Conservation (phyloP, 2,329 filamentous ascomycete genomes). For the Nemania bipapillata region DNA sequence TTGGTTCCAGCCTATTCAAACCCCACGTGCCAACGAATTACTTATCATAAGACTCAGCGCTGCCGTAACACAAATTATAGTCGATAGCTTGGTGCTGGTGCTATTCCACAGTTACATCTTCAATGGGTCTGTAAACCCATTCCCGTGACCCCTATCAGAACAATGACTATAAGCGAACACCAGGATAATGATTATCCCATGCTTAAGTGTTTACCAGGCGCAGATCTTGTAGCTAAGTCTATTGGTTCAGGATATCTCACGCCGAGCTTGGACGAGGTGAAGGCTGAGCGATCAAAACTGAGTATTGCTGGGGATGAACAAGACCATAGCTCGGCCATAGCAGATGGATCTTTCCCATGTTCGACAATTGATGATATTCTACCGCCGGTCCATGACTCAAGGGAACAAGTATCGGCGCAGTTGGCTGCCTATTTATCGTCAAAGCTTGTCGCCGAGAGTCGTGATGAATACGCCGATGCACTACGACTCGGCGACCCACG, state of each 20-base stretch:
- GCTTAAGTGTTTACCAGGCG: constrained; percentile 28
- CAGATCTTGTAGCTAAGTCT: constrained; percentile 23
- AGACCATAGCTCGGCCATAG: constrained; percentile 22
- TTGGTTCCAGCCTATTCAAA: neutral
- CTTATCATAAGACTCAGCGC: constrained; percentile 17
- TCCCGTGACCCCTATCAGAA: neutral
- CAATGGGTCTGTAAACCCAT: neutral
- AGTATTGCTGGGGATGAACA: constrained; percentile 22
- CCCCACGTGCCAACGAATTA: neutral
- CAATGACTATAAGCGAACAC: constrained; percentile 23
- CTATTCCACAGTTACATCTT: neutral
- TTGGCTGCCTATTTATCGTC: constrained; percentile 30
- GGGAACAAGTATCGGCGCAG: constrained; percentile 11
- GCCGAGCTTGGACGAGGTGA: constrained; percentile 30
- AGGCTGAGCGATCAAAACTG: constrained; percentile 20
- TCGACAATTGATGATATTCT: constrained; percentile 34
- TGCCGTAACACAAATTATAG: neutral
- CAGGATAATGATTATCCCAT: constrained; percentile 11
- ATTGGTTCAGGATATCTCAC: constrained; percentile 20
- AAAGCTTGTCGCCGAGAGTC: constrained; percentile 28
- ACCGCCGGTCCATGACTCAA: constrained; percentile 21
- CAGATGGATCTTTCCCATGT: constrained; percentile 30
- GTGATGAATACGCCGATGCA: constrained; percentile 31
- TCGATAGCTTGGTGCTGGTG: too few species aligned
- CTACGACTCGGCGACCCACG: constrained; percentile 27